Percentiles rank a stretch among this genome's conserved stretches.
These are phyloP conservation scores for Moricandia arvensis DNA, from an alignment of 345 rosid species.

Conservation along the genomic window DNA sequence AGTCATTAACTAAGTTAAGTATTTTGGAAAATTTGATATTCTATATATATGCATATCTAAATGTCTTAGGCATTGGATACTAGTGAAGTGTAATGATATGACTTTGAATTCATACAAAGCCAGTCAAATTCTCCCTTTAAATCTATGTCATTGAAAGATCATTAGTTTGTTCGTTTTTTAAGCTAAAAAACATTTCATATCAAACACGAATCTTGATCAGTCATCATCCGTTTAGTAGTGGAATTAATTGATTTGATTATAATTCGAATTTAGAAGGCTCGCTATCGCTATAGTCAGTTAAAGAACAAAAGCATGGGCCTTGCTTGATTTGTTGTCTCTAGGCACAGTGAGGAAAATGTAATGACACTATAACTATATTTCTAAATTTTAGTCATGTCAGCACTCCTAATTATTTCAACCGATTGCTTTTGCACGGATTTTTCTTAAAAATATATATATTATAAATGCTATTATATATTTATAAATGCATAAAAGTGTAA, in stretches of 20 bases:
- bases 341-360: too few relatives aligned
- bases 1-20: not conserved
- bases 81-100: not conserved
- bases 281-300: slow-evolving; percentile 3
- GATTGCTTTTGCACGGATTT: slow-evolving; percentile 29
- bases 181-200: slow-evolving; percentile 1
- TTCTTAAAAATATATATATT: too few relatives aligned
- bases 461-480: not conserved
- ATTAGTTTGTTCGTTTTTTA: not conserved
- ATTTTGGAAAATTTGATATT: not conserved
- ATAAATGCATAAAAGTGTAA: not conserved
- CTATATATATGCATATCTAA: not conserved
- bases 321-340: not conserved
- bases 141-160: not conserved
- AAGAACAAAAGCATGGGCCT: slow-evolving; percentile 23
- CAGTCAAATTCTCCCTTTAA: not conserved
- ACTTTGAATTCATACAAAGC: not conserved
- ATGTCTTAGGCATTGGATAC: not conserved
- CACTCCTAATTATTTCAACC: slow-evolving; percentile 32
- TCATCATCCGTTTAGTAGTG: slow-evolving; percentile 27
- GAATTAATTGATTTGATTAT: not conserved
- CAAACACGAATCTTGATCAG: slow-evolving; percentile 7
- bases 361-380: too few relatives aligned
- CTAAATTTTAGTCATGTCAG: not conserved
- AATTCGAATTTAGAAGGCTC: slow-evolving; percentile 20